Evolutionary conservation across 176 grass and related monocot genomes (phyloP), one percentile per base, ranked within the genome.

Genomic region (Ensete ventricosum): DNA sequence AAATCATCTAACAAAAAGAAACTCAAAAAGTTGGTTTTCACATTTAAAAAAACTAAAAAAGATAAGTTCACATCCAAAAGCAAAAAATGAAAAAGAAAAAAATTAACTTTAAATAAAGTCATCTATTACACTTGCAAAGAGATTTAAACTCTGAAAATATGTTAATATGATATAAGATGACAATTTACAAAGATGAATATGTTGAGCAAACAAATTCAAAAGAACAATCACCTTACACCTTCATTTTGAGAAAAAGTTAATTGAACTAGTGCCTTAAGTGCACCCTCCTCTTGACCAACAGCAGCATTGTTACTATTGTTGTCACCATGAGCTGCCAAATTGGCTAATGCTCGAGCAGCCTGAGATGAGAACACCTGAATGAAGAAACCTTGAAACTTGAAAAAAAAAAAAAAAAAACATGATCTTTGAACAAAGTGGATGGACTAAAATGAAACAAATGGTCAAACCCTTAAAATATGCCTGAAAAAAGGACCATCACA

Each of bases 291-390:
- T 70, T 99, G 90, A 62, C 90, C 90, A 53, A 99, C 95, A 74
- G 95, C 83, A 19, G 90, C 90, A 89, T 99, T 99, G 75, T 91
- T 99, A 53, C 69, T 86, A 74, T 93, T 99, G 81, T 81, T 99
- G 73, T 99, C 95, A 76, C 95, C 95, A 89, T 99, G 95, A 63
- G 90, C 95, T 53, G 90, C 95, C 82, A 99, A 91, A 86, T 99
- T 99, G 75, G 95, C 95, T 80, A 99, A 87, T 76, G 90, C 95
- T 77, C 90, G 85, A 85, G 95, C 95, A 79, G 88, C 90, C 95
- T 99, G 81, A n/a, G 22, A 27, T 2, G 0, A 26, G 23, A 66
- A 66, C 10, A 29, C 34, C 34, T 43, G 34, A 43, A 43, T 43
- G 5, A 66, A 29, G 13, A n/a, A 60, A 60, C n/a, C n/a, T 7